Conservation (phyloP, 2,329 filamentous ascomycete species). For the Fusarium proliferatum region DNA sequence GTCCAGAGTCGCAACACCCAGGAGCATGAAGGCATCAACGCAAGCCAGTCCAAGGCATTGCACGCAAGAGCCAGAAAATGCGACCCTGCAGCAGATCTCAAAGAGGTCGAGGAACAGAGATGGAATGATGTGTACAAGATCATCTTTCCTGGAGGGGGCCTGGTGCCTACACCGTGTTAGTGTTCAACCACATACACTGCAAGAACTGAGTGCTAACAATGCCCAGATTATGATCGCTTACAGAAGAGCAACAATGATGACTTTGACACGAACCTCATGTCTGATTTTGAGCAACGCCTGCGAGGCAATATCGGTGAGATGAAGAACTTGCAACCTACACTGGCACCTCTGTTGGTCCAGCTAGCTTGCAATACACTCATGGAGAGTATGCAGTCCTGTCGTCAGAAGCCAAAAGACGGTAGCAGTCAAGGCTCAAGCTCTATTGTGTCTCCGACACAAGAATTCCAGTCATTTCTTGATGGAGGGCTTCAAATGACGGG, state of each 20-base stretch:
- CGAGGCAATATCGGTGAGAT: not conserved
- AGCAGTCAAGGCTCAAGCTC: not conserved
- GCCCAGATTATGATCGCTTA: constrained; percentile 9
- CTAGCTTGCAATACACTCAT: not conserved
- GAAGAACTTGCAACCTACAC: not conserved
- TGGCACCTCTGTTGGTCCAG: not conserved
- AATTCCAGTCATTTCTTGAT: not conserved
- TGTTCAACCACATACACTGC: not conserved
- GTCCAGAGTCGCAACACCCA: not conserved
- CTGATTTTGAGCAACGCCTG: constrained; percentile 4
- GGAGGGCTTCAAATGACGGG: not conserved
- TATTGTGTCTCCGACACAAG: not conserved
- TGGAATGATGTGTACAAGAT: constrained; percentile 26
- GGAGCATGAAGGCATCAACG: constrained; percentile 16
- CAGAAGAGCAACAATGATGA: not conserved
- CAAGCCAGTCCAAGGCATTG: constrained; percentile 7
- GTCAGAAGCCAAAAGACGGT: not conserved
- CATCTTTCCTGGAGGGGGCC: constrained; percentile 22
- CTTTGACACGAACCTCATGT: constrained; percentile 1
- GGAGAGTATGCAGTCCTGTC: constrained; percentile 4
- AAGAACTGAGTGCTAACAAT: not conserved
- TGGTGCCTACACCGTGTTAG: constrained; percentile 27
- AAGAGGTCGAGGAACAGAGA: constrained; percentile 23
- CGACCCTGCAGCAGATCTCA: not conserved
- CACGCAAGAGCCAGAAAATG: constrained; percentile 2